phyloP scores from a whole-genome alignment of 441 rosid species.

The California macrophylla region DNA sequence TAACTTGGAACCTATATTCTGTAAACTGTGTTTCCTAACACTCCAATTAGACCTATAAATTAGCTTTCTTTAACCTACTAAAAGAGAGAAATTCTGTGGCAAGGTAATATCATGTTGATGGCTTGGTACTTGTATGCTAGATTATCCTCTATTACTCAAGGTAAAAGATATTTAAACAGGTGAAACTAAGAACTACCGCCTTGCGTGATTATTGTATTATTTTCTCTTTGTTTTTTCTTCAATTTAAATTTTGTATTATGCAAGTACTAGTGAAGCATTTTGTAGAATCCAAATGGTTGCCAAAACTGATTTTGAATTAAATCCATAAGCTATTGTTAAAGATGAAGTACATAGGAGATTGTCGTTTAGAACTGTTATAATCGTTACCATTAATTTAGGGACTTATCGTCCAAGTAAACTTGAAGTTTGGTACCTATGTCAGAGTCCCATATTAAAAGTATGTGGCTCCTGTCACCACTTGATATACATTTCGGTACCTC shows the following conservation, averaged over 20 bases:
- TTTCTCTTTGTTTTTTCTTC: background rate
- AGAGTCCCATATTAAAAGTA: no score
- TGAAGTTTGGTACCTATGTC: no score
- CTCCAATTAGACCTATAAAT: background rate
- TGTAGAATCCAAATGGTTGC: background rate
- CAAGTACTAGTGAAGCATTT: background rate
- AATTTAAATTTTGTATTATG: background rate
- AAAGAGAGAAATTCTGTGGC: background rate
- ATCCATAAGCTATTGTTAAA: background rate
- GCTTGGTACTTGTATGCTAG: background rate
- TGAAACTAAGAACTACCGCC: background rate
- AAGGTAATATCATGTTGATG: background rate
- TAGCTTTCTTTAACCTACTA: background rate
- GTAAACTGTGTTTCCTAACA: background rate
- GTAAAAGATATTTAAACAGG: background rate
- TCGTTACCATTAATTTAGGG: background rate
- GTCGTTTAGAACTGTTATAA: background rate
- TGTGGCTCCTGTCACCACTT: no score
- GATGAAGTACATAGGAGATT: background rate
- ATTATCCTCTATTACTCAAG: background rate
- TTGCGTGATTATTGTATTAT: background rate
- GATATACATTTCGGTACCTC: background rate
- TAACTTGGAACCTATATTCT: background rate
- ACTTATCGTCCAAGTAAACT: no score
- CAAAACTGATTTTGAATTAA: background rate